Conservation (phyloP, 169 alveolate genomes). For the Plasmodium blacklocki region DNA sequence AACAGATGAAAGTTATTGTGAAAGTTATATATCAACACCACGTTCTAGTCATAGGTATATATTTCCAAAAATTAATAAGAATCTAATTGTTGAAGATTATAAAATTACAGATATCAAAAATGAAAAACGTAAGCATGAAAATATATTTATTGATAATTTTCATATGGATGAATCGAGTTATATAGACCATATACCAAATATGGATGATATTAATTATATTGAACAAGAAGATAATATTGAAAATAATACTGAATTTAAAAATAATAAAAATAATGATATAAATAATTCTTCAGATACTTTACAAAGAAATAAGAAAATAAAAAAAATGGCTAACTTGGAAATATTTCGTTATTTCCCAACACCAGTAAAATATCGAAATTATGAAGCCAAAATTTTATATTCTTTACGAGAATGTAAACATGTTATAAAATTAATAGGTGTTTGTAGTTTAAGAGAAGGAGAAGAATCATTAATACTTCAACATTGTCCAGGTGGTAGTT, state of each 20-base stretch:
- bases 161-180: background rate
- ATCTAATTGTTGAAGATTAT: background rate
- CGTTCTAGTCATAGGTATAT: constrained; percentile 55
- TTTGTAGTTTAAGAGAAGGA: constrained; percentile 76
- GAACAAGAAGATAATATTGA: background rate
- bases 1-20: constrained; percentile 66
- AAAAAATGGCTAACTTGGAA: constrained; percentile 67
- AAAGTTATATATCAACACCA: constrained; percentile 73
- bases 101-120: background rate
- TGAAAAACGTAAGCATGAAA: background rate
- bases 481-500: constrained; percentile 82
- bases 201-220: too few relatives aligned
- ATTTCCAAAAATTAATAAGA: constrained; percentile 44
- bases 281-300: constrained; percentile 37
- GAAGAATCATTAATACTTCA: constrained; percentile 78
- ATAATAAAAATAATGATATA: background rate
- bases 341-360: constrained; percentile 80
- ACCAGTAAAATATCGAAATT: constrained; percentile 79
- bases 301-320: constrained; percentile 75
- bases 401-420: constrained; percentile 67
- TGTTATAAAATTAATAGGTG: constrained; percentile 78
- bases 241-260: background rate
- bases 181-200: background rate
- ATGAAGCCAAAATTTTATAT: constrained; percentile 79
- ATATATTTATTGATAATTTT: background rate